A percentile compares a stretch with the other conserved stretches of the same genome.
phyloP scores from a whole-genome alignment of 2,329 filamentous ascomycete species.

The Xylariaceae sp. region DNA sequence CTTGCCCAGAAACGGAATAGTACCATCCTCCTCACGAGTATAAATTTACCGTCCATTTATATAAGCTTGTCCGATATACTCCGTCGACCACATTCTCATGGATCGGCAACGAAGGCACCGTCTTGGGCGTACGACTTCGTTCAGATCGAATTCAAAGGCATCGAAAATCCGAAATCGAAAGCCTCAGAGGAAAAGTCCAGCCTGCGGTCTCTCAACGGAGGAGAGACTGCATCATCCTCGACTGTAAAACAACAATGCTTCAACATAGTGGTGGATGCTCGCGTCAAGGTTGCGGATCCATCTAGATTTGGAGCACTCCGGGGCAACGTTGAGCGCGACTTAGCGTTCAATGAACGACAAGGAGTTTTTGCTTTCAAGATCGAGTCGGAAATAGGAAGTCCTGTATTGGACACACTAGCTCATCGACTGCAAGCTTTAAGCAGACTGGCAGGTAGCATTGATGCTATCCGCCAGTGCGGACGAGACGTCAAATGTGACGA shows the following conservation, averaged over 20 bases:
- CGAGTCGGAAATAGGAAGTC: conserved; percentile 53
- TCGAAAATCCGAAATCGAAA: too few relatives aligned
- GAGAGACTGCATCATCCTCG: conserved; percentile 1
- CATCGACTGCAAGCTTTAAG: conserved; percentile 63
- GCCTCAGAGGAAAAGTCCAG: too few relatives aligned
- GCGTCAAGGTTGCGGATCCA: conserved; percentile 52
- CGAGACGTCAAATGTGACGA: conserved; percentile 54
- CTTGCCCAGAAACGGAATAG: conserved; percentile 32
- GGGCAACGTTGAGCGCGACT: conserved; percentile 54
- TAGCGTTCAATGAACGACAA: conserved; percentile 55
- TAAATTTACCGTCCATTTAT: conserved; percentile 46
- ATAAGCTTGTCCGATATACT: conserved; percentile 47
- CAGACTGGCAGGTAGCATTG: conserved; percentile 65
- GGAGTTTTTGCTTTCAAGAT: conserved; percentile 63
- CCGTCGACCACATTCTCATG: conserved; percentile 17
- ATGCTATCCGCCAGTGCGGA: conserved; percentile 56
- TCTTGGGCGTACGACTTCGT: conserved; percentile 59
- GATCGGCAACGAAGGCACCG: conserved; percentile 18
- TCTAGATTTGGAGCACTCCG: conserved; percentile 52
- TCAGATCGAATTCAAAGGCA: conserved; percentile 52
- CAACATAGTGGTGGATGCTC: conserved; percentile 46
- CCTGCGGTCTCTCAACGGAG: too few relatives aligned
- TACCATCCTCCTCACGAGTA: conserved; percentile 38
- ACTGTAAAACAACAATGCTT: conserved; percentile 27
- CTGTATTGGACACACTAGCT: conserved; percentile 56